Evolutionary conservation across 1,284 basidiomycete genomes (phyloP), one percentile per base, ranked within the genome.

Genomic region (Omphalotus olearius): DNA sequence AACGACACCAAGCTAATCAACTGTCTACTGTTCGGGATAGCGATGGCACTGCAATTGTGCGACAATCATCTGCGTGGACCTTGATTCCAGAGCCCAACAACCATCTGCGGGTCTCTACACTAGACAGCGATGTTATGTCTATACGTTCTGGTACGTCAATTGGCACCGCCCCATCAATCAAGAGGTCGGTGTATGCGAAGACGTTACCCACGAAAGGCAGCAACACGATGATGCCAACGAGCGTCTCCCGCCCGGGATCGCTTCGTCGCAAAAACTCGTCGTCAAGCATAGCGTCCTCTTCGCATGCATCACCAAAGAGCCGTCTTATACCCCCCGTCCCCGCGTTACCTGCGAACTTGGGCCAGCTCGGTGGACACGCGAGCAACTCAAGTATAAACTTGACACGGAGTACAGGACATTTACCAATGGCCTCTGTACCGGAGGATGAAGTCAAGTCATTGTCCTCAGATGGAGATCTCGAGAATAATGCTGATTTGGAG

Each of bases 91-190:
- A 70, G 30, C 13, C 30, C 23, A 60, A 63, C 17, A 63, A 63
- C 45, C 65, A 64, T 26, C 60, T 65, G 50, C 64, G 69, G 30
- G 54, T 66, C 25, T 60, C 64, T 40, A 23, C 23, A 23, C 59
- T 68, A 38, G 62, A 80, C 56, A 62, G 62, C 25, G 80, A 82
- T 56, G 66, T 69, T 1, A 57, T 71, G 20, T 82, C 80, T 17
- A 64, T 77, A 55, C 72, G 68, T 37, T 82, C 80, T n/a, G 72
- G 64, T 30, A 73, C 70, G n/a, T 82, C 80, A 1, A 67, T 61
- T 26, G 70, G 70, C 23, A 78, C 78, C 16, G 64, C 68, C 18
- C 58, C 69, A 20, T 79, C 78, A 1, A 61, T 69, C 62, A 51
- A 73, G 36, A 67, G 68, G 23, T 72, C 71, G 6, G 61, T 59